Evolutionary conservation across 371 early-diverging fungal genomes (phyloP).

Genomic region (Batkoa obscura): DNA sequence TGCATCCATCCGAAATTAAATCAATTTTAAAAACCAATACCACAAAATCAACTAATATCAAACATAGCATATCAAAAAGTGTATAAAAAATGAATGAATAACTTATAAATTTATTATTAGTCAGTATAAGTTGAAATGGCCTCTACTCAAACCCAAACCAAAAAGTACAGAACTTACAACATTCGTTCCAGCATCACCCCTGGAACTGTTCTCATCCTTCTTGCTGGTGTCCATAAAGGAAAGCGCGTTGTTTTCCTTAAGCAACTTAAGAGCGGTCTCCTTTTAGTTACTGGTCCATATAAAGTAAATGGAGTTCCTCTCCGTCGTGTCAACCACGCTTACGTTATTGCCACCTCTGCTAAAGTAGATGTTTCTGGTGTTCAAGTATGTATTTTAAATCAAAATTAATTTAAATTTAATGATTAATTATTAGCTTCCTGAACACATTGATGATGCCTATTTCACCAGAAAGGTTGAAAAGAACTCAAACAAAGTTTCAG

Average conservation of each 20-base stretch:
- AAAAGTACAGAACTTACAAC: neutral
- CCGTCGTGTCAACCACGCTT: constrained; percentile 95
- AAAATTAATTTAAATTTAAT: neutral
- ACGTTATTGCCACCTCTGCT: constrained; percentile 96
- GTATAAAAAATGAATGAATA: no score
- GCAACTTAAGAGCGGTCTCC: constrained; percentile 84
- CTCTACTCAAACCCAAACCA: neutral
- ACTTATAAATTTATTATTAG: no score
- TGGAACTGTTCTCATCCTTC: constrained; percentile 91
- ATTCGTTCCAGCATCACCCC: constrained; percentile 83
- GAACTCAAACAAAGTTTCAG: constrained; percentile 52
- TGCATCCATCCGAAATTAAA: no score
- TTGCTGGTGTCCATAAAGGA: constrained; percentile 93
- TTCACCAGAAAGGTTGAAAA: constrained; percentile 62
- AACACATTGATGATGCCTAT: constrained; percentile 80
- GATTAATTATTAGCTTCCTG: constrained; percentile 23
- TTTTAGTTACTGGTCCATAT: constrained; percentile 94
- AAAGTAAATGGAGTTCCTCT: constrained; percentile 96
- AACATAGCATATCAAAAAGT: no score
- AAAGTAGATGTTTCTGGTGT: constrained; percentile 71
- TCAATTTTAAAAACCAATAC: no score
- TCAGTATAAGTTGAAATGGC: neutral
- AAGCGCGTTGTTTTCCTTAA: constrained; percentile 97
- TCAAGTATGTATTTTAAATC: constrained; percentile 22
- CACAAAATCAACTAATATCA: no score